Percentiles rank a stretch among this genome's conserved stretches.
Evolutionary conservation across 2,329 filamentous ascomycete species (phyloP).

Genomic region (Trichoderma breve): DNA sequence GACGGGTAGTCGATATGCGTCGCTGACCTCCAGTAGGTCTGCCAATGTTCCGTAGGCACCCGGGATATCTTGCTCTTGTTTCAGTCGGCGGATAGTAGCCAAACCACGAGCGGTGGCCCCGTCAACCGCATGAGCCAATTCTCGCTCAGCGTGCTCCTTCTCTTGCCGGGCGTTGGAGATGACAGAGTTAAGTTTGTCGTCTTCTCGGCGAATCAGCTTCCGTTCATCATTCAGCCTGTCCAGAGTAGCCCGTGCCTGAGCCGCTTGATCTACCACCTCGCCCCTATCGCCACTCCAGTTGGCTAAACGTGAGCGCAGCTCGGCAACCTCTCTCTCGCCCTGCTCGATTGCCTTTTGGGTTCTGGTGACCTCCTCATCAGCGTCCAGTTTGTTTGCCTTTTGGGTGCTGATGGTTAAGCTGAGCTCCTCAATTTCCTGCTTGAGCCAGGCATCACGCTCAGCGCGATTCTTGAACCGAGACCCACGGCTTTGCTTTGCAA

Average conservation of each 20-base stretch:
- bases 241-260: constrained; percentile 72
- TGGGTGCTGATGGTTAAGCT: constrained; percentile 73
- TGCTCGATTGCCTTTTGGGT: constrained; percentile 69
- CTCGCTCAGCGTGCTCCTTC: constrained; percentile 72
- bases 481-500: constrained; percentile 88
- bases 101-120: constrained; percentile 82
- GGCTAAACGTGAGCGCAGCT: constrained; percentile 69
- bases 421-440: constrained; percentile 75
- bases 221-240: constrained; percentile 82
- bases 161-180: constrained; percentile 74
- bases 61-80: constrained; percentile 72
- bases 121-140: constrained; percentile 83
- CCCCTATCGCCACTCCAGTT: constrained; percentile 75
- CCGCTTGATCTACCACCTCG: constrained; percentile 69
- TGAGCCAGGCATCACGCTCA: constrained; percentile 82
- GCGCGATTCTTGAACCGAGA: constrained; percentile 84
- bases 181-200: constrained; percentile 79
- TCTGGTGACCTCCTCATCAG: constrained; percentile 74
- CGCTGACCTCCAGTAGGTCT: constrained; percentile 84
- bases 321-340: constrained; percentile 70
- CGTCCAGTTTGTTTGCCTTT: constrained; percentile 80
- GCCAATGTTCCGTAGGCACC: constrained; percentile 91
- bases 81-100: constrained; percentile 80
- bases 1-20: constrained; percentile 81
- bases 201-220: constrained; percentile 83